Percentiles rank a stretch among this genome's conserved stretches.
phyloP scores from a whole-genome alignment of 257 asterid species.

The Lycium ferocissimum region DNA sequence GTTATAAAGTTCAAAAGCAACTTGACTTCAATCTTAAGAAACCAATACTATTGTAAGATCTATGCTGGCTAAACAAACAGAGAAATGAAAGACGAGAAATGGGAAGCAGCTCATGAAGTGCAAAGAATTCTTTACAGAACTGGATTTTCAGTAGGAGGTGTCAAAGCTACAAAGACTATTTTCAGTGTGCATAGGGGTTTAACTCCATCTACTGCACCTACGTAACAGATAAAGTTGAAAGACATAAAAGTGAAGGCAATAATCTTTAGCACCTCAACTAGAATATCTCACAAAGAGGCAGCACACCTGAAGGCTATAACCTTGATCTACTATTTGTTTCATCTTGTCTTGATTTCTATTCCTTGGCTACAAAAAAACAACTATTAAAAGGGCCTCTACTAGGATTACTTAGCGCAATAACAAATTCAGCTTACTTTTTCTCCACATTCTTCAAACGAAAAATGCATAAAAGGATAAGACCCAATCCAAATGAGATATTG shows the following conservation, averaged over 20 bases:
- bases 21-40: not conserved
- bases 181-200: not conserved
- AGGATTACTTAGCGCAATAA: not conserved
- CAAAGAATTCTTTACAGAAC: not conserved
- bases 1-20: not conserved
- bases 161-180: not conserved
- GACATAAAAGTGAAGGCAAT: not conserved
- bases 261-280: not conserved
- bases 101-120: not conserved
- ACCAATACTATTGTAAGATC: not conserved
- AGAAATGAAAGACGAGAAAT: not conserved
- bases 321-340: not conserved
- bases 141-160: not conserved
- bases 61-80: not conserved
- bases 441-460: not conserved
- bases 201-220: not conserved
- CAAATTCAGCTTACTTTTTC: not conserved
- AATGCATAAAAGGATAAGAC: not conserved
- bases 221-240: slow-evolving; percentile 21
- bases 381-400: not conserved
- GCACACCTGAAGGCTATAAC: not conserved
- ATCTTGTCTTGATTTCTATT: not conserved
- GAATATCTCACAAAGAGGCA: not conserved
- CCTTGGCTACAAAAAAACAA: slow-evolving; percentile 3
- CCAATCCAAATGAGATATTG: not conserved